Percentiles rank a stretch among this genome's conserved stretches.
These are phyloP conservation scores for Globisporangium viniferum DNA, from an alignment of 352 stramenopile species.

Conservation along the genomic window DNA sequence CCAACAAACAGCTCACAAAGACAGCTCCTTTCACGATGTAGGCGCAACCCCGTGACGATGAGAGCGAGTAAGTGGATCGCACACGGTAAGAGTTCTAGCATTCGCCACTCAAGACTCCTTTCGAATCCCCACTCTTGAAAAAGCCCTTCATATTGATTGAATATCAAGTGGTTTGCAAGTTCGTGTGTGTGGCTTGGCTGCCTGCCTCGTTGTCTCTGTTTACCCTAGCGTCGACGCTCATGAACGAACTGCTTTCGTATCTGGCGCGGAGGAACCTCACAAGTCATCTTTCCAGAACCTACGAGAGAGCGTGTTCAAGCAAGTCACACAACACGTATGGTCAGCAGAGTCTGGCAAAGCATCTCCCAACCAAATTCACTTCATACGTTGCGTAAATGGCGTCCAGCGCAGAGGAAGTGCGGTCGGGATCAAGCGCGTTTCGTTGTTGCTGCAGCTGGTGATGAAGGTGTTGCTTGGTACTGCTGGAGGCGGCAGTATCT, in stretches of 20 bases:
- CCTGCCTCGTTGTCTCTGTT: too few species aligned
- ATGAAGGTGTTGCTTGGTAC: not conserved
- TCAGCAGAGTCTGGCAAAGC: not conserved
- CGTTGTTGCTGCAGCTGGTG: not conserved
- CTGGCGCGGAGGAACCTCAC: not conserved
- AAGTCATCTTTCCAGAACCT: constrained; percentile 15
- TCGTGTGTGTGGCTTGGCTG: too few species aligned
- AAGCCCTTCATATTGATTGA: too few species aligned
- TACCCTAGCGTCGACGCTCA: too few species aligned
- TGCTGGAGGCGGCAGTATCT: not conserved
- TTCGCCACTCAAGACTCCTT: too few species aligned
- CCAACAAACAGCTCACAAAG: not conserved
- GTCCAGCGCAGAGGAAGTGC: constrained; percentile 13
- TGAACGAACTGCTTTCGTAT: too few species aligned
- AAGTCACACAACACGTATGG: not conserved
- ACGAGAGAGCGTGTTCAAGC: not conserved
- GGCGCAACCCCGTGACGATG: too few species aligned
- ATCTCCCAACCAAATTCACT: not conserved
- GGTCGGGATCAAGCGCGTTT: not conserved
- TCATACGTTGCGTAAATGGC: constrained; percentile 18
- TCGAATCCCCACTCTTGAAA: too few species aligned
- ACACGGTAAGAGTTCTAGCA: too few species aligned
- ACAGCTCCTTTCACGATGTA: too few species aligned
- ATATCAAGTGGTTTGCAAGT: too few species aligned
- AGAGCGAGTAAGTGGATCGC: too few species aligned